A percentile compares a stretch with the other conserved stretches of the same genome.
Evolutionary conservation across 1,139 yeast genomes (phyloP).

Genomic region (Schwanniomyces etchellsii): DNA sequence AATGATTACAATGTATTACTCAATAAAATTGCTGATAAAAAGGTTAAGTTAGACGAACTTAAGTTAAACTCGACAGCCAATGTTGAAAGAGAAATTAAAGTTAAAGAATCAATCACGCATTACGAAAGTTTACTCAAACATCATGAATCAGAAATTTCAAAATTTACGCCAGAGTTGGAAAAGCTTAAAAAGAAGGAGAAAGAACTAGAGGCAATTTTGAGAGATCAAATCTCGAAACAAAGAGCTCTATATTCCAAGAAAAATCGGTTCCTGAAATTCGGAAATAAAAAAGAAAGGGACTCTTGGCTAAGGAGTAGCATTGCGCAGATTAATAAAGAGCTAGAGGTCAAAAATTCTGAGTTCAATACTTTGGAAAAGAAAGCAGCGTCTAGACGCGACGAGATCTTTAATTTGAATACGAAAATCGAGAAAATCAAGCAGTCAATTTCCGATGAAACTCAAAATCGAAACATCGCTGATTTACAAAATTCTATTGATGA

Average conservation of each 20-base stretch:
- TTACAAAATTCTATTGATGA: conserved; percentile 30
- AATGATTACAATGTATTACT: conserved; percentile 45
- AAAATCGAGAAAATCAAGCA: conserved; percentile 38
- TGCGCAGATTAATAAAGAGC: conserved; percentile 13
- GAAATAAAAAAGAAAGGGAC: conserved; percentile 55
- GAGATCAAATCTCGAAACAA: conserved; percentile 47
- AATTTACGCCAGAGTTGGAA: conserved; percentile 38
- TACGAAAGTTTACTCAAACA: conserved; percentile 14
- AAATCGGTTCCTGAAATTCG: conserved; percentile 62
- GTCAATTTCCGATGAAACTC: conserved; percentile 19
- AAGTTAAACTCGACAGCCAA: conserved; percentile 11
- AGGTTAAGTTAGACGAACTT: conserved; percentile 30
- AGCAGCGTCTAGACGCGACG: conserved; percentile 13
- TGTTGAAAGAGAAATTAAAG: conserved; percentile 10
- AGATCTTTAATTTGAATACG: conserved; percentile 15
- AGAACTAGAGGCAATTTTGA: conserved; percentile 32
- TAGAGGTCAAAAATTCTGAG: conserved; percentile 20
- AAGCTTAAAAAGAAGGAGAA: conserved; percentile 37
- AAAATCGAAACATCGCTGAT: conserved; percentile 15
- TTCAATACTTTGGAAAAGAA: conserved; percentile 15
- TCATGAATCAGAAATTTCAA: conserved; percentile 18
- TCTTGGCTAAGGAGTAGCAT: conserved; percentile 51
- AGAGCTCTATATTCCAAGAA: conserved; percentile 68
- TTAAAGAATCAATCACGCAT: conserved; percentile 14
- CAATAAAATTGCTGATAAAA: conserved; percentile 35